Base-by-base conservation (phyloP, 1,284 basidiomycete species). In the Ustilago shanxiensis region DNA sequence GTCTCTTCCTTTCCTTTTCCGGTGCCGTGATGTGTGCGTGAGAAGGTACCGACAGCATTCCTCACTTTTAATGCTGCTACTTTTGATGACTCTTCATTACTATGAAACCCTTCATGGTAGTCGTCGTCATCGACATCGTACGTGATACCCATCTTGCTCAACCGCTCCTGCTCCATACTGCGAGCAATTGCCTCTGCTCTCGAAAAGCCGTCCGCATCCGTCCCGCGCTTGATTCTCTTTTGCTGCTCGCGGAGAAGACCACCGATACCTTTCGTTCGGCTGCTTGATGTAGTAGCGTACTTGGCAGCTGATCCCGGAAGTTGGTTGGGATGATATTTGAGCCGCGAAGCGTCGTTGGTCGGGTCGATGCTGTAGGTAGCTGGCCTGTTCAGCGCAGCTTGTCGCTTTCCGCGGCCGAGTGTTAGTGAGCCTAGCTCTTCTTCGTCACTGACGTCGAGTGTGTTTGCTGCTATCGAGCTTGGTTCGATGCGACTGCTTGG, bases 121-220 rank as follows among this genome's bases (percentile, higher is more conserved):
- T 35, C 28, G 3, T 45, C 37, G 8, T 57, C 44, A 1, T 35
- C 44, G 29, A 13, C n/a, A 9, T 41, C 11, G 22, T 54, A 63
- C 2, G 66, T 37, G 39, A 76, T 71, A 18, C 73, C 73, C 52
- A 71, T 63, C 22, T 50, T 50, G 4, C 47, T 53, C 1, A 76
- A 56, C 29, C 73, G 60, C 41, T 76, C 68, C 26, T 62, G 60
- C 58, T 76, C 73, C 68, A 76, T 76, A 58, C 44, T 68, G 2
- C 22, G 29, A 14, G 73, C 73, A 22, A 76, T 76, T 0, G 50
- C 73, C 14, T 76, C 73, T 47, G 73, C 73, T 14, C 61, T 60
- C n/a, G 64, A 64, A 37, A 76, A 62, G 8, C 73, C 73, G 26
- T 71, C 68, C 2, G 63, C 60, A 47, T 71, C 73, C 3, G 61